Evolutionary conservation across 495 filamentous ascomycete species (phyloP).

Genomic region (Hypoxylon fragiforme): DNA sequence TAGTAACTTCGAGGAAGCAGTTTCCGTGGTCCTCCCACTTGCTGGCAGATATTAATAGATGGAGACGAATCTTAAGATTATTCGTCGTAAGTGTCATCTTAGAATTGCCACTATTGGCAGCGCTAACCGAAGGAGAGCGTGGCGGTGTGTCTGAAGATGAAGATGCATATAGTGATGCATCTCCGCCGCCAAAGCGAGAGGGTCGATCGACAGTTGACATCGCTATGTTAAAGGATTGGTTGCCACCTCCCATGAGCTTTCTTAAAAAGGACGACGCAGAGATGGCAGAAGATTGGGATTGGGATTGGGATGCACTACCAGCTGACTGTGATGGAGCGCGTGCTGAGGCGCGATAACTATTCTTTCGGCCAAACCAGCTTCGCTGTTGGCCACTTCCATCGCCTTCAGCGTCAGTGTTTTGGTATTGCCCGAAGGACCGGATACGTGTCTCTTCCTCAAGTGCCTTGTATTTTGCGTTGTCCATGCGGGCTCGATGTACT

Average conservation of each 20-base stretch:
- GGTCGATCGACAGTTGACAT: conserved; percentile 56
- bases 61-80: conserved; percentile 81
- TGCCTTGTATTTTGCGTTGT: conserved; percentile 86
- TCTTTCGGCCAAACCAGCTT: conserved; percentile 62
- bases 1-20: conserved; percentile 78
- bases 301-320: conserved; percentile 33
- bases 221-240: conserved; percentile 77
- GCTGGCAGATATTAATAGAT: conserved; percentile 71
- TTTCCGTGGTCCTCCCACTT: conserved; percentile 92
- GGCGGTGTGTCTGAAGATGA: conserved; percentile 59
- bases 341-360: conserved; percentile 59
- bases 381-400: conserved; percentile 46
- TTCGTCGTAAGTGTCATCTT: conserved; percentile 69
- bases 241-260: conserved; percentile 51
- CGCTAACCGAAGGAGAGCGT: conserved; percentile 56
- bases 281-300: conserved; percentile 58
- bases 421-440: conserved; percentile 50
- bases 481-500: conserved; percentile 79
- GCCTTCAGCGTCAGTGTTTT: conserved; percentile 40
- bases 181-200: conserved; percentile 49
- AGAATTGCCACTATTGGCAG: conserved; percentile 60
- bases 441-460: conserved; percentile 65
- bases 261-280: conserved; percentile 76
- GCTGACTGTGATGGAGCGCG: conserved; percentile 55
- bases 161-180: conserved; percentile 63